phyloP scores from a whole-genome alignment of 768 basidiomycete genomes.

The Leccinum disarticulatum region DNA sequence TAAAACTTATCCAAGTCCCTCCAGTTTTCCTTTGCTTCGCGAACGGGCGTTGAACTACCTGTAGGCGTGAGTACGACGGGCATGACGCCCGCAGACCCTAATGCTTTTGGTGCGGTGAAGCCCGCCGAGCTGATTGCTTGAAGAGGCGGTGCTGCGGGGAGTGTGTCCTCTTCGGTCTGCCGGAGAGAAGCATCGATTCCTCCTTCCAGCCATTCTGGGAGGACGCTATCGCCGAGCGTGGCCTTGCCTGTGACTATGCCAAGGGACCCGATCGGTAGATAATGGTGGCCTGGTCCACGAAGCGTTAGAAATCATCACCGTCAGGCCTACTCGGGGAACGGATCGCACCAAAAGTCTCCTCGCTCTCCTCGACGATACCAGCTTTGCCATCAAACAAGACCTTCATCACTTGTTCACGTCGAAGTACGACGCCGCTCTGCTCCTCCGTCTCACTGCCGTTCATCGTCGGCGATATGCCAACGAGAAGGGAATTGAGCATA shows the following conservation, averaged over 20 bases:
- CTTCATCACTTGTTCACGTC: conserved; percentile 77
- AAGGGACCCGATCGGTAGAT: conserved; percentile 62
- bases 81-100: conserved; percentile 34
- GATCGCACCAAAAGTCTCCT: conserved; percentile 35
- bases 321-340: not conserved
- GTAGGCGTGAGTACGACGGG: conserved; percentile 62
- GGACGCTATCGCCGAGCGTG: conserved; percentile 38
- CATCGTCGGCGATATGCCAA: conserved; percentile 47
- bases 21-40: conserved; percentile 47
- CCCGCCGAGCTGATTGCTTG: conserved; percentile 43
- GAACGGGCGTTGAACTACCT: conserved; percentile 44
- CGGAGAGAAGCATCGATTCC: conserved; percentile 80
- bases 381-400: conserved; percentile 80
- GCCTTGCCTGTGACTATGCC: conserved; percentile 58
- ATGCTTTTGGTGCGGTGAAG: conserved; percentile 24
- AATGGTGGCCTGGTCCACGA: conserved; percentile 34
- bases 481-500: conserved; percentile 70
- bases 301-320: conserved; percentile 4
- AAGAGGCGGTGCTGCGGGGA: conserved; percentile 29
- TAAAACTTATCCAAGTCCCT: conserved; percentile 77
- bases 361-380: conserved; percentile 40
- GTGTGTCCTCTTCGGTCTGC: conserved; percentile 58
- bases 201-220: conserved; percentile 88
- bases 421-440: conserved; percentile 70
- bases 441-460: conserved; percentile 42